These are phyloP conservation scores for Termitomyces sp. DNA, from an alignment of 768 basidiomycete species.

Conservation along the genomic window DNA sequence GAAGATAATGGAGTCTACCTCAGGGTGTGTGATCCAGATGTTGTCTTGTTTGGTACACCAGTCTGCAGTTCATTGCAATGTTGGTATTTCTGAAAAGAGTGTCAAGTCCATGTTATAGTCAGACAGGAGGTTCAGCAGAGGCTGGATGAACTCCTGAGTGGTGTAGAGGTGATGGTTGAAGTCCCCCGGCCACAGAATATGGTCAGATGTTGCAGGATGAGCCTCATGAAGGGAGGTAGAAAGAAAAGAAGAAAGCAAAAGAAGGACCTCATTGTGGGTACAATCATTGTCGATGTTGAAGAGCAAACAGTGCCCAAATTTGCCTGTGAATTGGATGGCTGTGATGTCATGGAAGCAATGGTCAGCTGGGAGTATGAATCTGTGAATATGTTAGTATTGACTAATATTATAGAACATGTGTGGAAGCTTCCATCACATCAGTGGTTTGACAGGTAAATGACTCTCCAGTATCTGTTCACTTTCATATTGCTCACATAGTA, in stretches of 20 bases:
- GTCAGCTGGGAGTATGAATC: neutral
- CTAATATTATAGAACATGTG: constrained; percentile 2
- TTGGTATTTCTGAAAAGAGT: neutral
- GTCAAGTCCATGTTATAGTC: neutral
- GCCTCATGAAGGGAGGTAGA: neutral
- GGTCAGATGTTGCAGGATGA: neutral
- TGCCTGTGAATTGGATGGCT: neutral
- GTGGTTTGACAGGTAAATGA: constrained; percentile 2
- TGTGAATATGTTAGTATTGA: constrained; percentile 9
- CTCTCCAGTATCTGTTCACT: neutral
- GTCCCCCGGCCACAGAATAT: neutral
- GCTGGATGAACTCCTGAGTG: neutral
- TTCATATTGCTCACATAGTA: constrained; percentile 12
- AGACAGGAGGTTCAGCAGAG: neutral
- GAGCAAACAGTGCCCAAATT: neutral
- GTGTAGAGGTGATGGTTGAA: constrained; percentile 4
- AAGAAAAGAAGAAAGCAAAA: neutral
- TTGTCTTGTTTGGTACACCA: neutral
- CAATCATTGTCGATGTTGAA: constrained; percentile 9
- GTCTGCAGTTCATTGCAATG: neutral
- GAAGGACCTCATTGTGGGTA: constrained; percentile 3
- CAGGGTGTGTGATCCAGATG: neutral
- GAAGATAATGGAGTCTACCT: neutral
- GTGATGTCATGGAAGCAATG: neutral
- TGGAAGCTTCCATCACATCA: neutral